Base-by-base conservation (phyloP, 495 filamentous ascomycete genomes). In the Penicillium chermesinum region DNA sequence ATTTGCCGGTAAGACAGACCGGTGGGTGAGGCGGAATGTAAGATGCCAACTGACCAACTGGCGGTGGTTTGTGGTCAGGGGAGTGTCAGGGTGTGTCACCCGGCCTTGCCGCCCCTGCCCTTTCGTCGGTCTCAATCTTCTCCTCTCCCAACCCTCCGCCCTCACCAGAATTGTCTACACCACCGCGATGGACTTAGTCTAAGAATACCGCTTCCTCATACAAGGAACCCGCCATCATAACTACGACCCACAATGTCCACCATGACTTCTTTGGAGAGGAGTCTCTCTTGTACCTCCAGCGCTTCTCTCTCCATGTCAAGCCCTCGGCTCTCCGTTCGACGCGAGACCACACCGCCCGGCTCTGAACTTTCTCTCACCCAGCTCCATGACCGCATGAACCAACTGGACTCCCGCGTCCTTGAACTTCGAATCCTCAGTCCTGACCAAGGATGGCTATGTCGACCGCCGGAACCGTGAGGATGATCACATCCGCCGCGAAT, bases 381-480 rank as follows among this genome's bases (percentile, higher is more conserved):
- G 38, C 49, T 72, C 43, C 61, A 69, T 52, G 65, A 72, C 41
- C 69, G 69, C 19, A 54, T 72, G 32, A 66, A 64, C 36, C 59
- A 63, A 21, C 54, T 72, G 5, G 69, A 72, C 41, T 67, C 69
- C 1, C 67, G 61, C 12, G 46, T 72, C 2, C 52, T 74, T 20
- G 69, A 70, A 17, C 53, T 72, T 3, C 65, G 67, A n/a, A 34
- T 65, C 67, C 3, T 60, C 53, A 18, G 51, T 70, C 7, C 48
- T 72, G 33, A 70, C 69, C 9, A 67, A 69, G 45, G 67, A 72
- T 39, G 59, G 54, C 34, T 72, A 72, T 50, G 57, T 65, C 38
- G 67, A 72, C 27, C 62, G 65, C 38, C 65, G 69, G 7, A 72
- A 72, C 57, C 66, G 69, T 16, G 69, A 72, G 51, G 69, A 72